Base-by-base conservation (phyloP, 192 early-diverging fungal species). In the Coemansia sp. region DNA sequence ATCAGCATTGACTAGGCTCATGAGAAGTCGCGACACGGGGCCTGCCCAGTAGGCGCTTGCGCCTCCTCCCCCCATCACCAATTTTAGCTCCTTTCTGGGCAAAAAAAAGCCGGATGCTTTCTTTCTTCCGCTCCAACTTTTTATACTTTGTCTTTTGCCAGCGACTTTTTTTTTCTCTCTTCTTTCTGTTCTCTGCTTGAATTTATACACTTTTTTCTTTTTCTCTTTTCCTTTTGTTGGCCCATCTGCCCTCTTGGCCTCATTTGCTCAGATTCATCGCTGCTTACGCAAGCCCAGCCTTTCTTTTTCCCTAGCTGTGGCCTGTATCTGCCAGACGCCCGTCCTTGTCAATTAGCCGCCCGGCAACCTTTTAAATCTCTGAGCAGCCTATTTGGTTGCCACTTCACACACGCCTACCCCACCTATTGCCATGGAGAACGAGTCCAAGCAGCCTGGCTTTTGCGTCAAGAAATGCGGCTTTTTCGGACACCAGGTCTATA, bases 401-500 rank as follows among this genome's bases (percentile, higher is more conserved):
- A 10, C 12, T 28, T 28, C 25, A 52, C 50, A 52, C 3, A 23
- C 25, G 26, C 43, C n/a, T 18, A 47, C 18, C 9, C 31, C 20
- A 21, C 43, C 9, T 52, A 52, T 52, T 52, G 11, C 23, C 50
- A 52, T 52, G 91, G 91, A 91, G 67, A 83, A 89, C 59, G 69
- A 88, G 50, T 82, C 83, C 13, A 80, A 89, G 59, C 61, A 69
- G 62, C 82, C 88, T 47, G 78, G 69, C 61, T 76, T 85, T 58
- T 92, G 91, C 75, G 80, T 83, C 64, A 86, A 85, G 64, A 86
- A 86, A 58, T 92, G 91, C 65, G 87, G 87, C 11, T 91, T 91
- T 75, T 92, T 91, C 61, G 89, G 86, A 21, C 88, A 87, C 64
- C 83, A 85, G 34, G 80, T 88, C 42, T 88, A 88, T 71, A 88